Evolutionary conservation across 179 eudicot species (phyloP), one percentile per base, ranked within the genome.

Genomic region (Actinidia arguta): DNA sequence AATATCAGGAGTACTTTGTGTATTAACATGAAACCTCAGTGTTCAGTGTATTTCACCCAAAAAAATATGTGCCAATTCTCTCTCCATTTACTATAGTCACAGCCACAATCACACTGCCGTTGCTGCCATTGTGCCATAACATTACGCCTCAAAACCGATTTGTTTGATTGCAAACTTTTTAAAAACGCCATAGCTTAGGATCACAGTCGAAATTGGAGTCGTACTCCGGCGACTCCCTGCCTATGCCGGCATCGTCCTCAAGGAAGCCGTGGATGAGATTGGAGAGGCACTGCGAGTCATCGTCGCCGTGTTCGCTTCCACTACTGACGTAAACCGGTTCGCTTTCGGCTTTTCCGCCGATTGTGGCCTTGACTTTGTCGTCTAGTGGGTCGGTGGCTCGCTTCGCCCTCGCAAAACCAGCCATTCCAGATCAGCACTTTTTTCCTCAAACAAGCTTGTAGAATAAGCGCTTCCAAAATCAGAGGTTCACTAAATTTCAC

Each of bases 271-370:
- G 88, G 63, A 94, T 86, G 24, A 93, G 97, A 80, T 91, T 80
- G 0, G 97, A 94, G 24, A 94, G 86, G 42, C 89, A 88, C 54
- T 20, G n/a, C n/a, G n/a, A 25, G 55, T 18, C 89, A 73, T 88
- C 85, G 25, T 78, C 89, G 54, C 90, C 89, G 84, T 90, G 92
- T 11, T 93, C 94, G 87, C 96, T 92, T 10, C 98, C 97, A 85
- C 95, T 91, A 80, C 82, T 87, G 58, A 55, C 81, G 50, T 76
- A 82, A 25, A 42, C 75, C 52, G 83, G 87, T 59, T 82, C 63
- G 8, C 25, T 12, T 20, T 62, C 42, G 59, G 59, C 77, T 51
- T 66, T 48, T 18, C 87, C 88, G 67, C 91, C 80, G 61, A 95
- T 89, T 73, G 93, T 80, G 13, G 87, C 90, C 71, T 90, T 92